Base-by-base conservation (phyloP, 306 rosid genomes). In the Quercus suber region DNA sequence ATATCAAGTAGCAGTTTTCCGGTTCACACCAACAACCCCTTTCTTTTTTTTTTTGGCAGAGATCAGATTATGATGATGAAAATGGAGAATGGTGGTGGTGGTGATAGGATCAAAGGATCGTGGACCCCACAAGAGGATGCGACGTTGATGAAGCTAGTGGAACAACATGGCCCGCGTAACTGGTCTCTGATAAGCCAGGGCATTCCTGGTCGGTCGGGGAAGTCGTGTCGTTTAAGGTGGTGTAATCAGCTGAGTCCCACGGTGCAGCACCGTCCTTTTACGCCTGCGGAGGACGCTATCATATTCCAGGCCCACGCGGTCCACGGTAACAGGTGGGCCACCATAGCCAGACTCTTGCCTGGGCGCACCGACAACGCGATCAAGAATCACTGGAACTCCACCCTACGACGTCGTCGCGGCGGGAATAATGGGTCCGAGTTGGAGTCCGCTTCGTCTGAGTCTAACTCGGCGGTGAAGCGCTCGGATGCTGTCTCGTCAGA, bases 241-340 rank as follows among this genome's bases (percentile, higher is more conserved):
- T 92, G 97, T 69, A 94, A 94, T 67, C 99, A 95, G 89, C 94
- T 95, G 17, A 85, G 92, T 73, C 98, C 99, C n/a, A 67, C 77
- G n/a, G 98, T 95, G 51, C 92, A 95, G 79, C 99, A 95, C 79
- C 90, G 89, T 3, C 92, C 99, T 0, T 95, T 95, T n/a, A 87
- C 90, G 0, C 87, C 94, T 0, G 78, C 81, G 3, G 99, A 95
- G 79, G 97, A 92, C 17, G 75, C 72, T 2, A 25, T 88, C 78
- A 92, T 95, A 5, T n/a, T 86, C n/a, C 55, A 59, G 55, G 94
- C 97, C 9, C 98, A 92, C 76, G 85, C 88, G 1, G 0, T 82
- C n/a, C 96, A 95, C 69, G 99, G 99, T 0, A 95, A 95, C 78
- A 92, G 90, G 79, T 95, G 99, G 99, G 97, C 98, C 43, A 95